A percentile compares a stretch with the other conserved stretches of the same genome.
Conservation (phyloP, 1,139 yeast genomes). For the Eremothecium coryli region DNA sequence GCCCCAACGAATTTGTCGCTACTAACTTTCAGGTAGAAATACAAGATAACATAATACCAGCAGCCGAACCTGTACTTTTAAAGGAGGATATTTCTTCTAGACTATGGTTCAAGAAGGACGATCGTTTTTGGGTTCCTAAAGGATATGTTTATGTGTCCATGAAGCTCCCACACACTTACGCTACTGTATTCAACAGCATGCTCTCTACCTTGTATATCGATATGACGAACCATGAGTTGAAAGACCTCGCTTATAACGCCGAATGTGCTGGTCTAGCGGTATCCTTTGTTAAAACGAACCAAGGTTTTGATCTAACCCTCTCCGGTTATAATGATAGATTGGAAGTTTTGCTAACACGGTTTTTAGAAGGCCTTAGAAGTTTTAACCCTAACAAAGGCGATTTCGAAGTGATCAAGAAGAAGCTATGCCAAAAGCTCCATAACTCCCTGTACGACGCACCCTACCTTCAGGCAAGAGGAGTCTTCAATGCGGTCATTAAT, state of each 20-base stretch:
- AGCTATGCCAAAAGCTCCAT: constrained; percentile 48
- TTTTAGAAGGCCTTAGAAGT: constrained; percentile 43
- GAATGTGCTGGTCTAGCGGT: constrained; percentile 68
- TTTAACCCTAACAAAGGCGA: constrained; percentile 51
- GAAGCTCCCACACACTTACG: constrained; percentile 54
- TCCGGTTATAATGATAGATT: constrained; percentile 82
- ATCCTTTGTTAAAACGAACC: constrained; percentile 49
- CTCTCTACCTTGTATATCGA: constrained; percentile 57
- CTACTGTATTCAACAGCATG: constrained; percentile 48
- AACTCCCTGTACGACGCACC: constrained; percentile 74
- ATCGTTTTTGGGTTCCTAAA: constrained; percentile 81
- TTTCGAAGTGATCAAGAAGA: constrained; percentile 59
- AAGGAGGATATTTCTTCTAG: constrained; percentile 35
- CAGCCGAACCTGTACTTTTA: constrained; percentile 42
- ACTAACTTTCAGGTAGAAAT: constrained; percentile 55
- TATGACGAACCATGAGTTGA: constrained; percentile 63
- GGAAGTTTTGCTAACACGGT: constrained; percentile 48
- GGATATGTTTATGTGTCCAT: constrained; percentile 59
- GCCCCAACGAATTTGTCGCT: constrained; percentile 70
- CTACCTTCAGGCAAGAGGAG: constrained; percentile 59
- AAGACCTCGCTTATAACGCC: constrained; percentile 73
- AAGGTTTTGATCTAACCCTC: constrained; percentile 60
- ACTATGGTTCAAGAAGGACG: constrained; percentile 89
- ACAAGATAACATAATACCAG: constrained; percentile 32
- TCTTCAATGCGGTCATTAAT: constrained; percentile 52